Evolutionary conservation across 106 monocot species (phyloP), one percentile per base, ranked within the genome.

Genomic region (Dioscorea dumetorum): DNA sequence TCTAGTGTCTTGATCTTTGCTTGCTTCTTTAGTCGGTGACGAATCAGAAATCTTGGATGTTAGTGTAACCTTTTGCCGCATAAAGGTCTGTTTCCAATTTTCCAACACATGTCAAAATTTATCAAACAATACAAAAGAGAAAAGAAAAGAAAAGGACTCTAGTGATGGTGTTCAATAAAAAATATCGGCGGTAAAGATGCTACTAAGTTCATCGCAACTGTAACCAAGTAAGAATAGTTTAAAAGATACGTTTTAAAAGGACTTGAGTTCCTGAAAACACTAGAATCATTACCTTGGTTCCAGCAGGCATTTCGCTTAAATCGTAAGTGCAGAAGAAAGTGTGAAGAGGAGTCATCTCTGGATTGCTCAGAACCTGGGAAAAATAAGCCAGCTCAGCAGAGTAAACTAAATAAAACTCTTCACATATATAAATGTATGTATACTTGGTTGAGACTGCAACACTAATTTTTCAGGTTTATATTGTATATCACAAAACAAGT

Each of bases 251-350:
- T 41, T 41, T 6, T 8, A 41, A 41, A 41, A 41, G 41, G 10
- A 41, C 41, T 41, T 41, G 41, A 10, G 41, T 41, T 41, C 10
- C 41, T 41, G 41, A 41, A 41, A 41, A 54, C 54, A 54, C 9
- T 32, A 71, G 28, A 20, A 65, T 34, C 22, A 63, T 54, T 54
- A 97, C 95, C 91, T 97, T 97, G 54, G 91, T 97, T 74, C 95
- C 95, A 56, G 82, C 63, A 63, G 95, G 95, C 95, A 97, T 97
- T 68, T 97, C 95, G 72, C 78, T 92, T 74, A 97, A 79, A 80
- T 97, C 95, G 60, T 97, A 97, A 70, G 74, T 89, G 82, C 91
- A 97, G 31, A 97, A 84, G 80, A 97, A 97, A 8, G 95, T 97
- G 68, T 97, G 88, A 58, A 97, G 62, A 34, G 95, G 95, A 57